phyloP scores from a whole-genome alignment of 495 filamentous ascomycete genomes.

The Sphaerosporella brunnea region DNA sequence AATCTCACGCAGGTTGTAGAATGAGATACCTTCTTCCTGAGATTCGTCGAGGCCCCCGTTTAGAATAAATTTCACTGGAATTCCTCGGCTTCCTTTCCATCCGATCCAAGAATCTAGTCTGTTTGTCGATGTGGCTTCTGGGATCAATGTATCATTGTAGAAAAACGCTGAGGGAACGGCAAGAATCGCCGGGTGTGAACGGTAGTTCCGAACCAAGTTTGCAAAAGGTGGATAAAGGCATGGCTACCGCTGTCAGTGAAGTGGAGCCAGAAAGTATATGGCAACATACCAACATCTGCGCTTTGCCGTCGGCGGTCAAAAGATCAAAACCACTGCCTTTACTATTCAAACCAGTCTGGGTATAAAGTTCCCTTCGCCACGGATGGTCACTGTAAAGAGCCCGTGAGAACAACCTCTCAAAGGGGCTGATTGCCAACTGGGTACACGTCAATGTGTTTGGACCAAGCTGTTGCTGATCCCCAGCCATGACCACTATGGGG shows the following conservation, averaged over 20 bases:
- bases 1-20: constrained; percentile 37
- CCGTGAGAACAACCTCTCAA: constrained; percentile 34
- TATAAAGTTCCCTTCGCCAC: constrained; percentile 26
- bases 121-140: constrained; percentile 29
- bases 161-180: constrained; percentile 36
- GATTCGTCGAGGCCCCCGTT: constrained; percentile 33
- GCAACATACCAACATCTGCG: constrained; percentile 1
- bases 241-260: constrained; percentile 18
- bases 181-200: constrained; percentile 40
- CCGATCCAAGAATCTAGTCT: constrained; percentile 30
- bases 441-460: not conserved
- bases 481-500: constrained; percentile 38
- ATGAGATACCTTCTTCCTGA: constrained; percentile 35
- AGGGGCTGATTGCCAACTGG: constrained; percentile 31
- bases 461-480: constrained; percentile 37
- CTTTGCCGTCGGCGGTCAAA: not conserved
- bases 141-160: constrained; percentile 37
- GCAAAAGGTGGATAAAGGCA: constrained; percentile 35
- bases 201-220: constrained; percentile 41
- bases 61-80: constrained; percentile 35
- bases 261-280: constrained; percentile 9
- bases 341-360: not conserved
- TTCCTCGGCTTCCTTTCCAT: constrained; percentile 31
- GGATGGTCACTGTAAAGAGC: constrained; percentile 35
- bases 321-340: not conserved